phyloP scores from a whole-genome alignment of 2,329 filamentous ascomycete species.

The Helotiales sp. region DNA sequence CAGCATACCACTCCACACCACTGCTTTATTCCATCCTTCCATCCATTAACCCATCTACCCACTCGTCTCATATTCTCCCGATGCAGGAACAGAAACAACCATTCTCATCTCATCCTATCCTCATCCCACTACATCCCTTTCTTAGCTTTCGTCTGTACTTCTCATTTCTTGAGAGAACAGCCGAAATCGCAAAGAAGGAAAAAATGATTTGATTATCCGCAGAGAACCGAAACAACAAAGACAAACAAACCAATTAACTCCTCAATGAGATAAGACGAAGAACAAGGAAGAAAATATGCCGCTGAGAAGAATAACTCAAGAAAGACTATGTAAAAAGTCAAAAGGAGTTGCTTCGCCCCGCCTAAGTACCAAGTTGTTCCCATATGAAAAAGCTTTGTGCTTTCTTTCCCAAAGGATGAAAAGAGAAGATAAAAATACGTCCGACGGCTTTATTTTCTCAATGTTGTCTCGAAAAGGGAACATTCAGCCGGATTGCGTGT shows the following conservation, averaged over 20 bases:
- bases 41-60: not conserved
- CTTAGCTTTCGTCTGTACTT: not conserved
- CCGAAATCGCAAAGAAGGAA: not conserved
- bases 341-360: not conserved
- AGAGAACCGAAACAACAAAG: too few relatives aligned
- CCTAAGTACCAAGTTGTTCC: conserved; percentile 6
- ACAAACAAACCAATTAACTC: conserved; percentile 4
- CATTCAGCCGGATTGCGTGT: conserved; percentile 23
- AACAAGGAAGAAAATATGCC: not conserved
- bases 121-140: not conserved
- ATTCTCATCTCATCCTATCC: not conserved
- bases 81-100: conserved; percentile 2
- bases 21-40: not conserved
- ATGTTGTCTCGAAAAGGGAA: conserved; percentile 22
- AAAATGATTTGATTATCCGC: conserved; percentile 2
- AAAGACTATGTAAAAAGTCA: not conserved
- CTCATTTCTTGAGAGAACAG: not conserved
- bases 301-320: not conserved
- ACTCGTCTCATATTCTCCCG: not conserved
- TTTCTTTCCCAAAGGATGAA: conserved; percentile 27
- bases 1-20: not conserved
- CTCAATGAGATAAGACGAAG: not conserved
- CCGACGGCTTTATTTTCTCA: conserved; percentile 15
- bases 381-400: conserved; percentile 24
- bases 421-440: conserved; percentile 22